Percentiles rank a stretch among this genome's conserved stretches.
These are phyloP conservation scores for Rhodotorula taiwanensis DNA, from an alignment of 768 basidiomycete species.

Conservation along the genomic window DNA sequence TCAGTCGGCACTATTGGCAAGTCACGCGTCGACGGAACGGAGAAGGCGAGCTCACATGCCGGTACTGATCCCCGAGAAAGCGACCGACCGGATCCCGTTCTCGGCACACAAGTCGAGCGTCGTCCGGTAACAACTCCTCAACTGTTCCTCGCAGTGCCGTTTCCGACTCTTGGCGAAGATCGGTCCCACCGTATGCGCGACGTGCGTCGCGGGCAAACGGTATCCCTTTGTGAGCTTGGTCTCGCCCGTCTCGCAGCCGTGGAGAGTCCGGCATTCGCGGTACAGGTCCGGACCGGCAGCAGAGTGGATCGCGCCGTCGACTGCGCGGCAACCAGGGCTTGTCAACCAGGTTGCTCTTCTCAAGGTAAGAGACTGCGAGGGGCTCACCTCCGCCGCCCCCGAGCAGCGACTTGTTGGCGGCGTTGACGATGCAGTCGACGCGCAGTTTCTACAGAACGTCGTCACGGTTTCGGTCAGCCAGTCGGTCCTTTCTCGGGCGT, in stretches of 20 bases:
- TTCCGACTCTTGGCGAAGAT: background rate
- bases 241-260: slow-evolving; percentile 30
- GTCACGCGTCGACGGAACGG: background rate
- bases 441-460: slow-evolving; percentile 21
- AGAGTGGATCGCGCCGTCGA: slow-evolving; percentile 35
- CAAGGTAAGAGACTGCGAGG: too few species aligned
- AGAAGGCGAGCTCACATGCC: slow-evolving; percentile 9
- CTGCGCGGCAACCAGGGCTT: background rate
- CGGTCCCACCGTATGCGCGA: slow-evolving; percentile 33
- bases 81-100: slow-evolving; percentile 22
- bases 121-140: slow-evolving; percentile 24
- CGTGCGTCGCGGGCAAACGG: slow-evolving; percentile 6
- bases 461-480: too few species aligned
- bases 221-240: slow-evolving; percentile 27
- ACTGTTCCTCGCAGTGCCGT: background rate
- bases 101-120: slow-evolving; percentile 25
- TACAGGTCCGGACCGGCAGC: slow-evolving; percentile 19
- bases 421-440: slow-evolving; percentile 36
- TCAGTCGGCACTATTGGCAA: too few species aligned
- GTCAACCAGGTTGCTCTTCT: too few species aligned
- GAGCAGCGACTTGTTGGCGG: slow-evolving; percentile 30
- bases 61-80: slow-evolving; percentile 29
- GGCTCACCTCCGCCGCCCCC: slow-evolving; percentile 25
- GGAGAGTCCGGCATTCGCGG: slow-evolving; percentile 16
- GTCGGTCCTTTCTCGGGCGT: too few species aligned